Conservation (phyloP, 306 rosid species). For the Corylus heterophylla region DNA sequence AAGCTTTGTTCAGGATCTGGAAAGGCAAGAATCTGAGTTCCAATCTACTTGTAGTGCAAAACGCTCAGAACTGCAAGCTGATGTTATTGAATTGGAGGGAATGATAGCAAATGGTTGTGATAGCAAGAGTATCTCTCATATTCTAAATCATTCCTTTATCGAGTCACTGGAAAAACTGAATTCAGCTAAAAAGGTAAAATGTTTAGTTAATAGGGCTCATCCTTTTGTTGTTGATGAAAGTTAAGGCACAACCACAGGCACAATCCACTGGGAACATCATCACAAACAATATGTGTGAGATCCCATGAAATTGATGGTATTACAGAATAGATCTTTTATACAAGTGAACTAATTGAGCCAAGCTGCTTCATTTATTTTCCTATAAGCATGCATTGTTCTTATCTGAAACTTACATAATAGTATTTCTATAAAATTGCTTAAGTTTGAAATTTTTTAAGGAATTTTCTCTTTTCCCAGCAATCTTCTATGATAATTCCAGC, state of each 20-base stretch:
- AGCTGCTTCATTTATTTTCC: constrained; percentile 1
- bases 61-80: constrained; percentile 49
- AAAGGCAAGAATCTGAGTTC: constrained; percentile 55
- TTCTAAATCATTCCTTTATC: constrained; percentile 37
- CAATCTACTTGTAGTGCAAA: constrained; percentile 34
- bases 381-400: background rate
- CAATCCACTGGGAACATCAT: background rate
- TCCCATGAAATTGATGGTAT: background rate
- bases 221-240: constrained; percentile 9
- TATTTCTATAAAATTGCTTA: background rate
- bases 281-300: background rate
- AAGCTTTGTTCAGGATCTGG: constrained; percentile 55
- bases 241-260: background rate
- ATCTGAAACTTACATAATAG: background rate
- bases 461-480: background rate
- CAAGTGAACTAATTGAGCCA: background rate
- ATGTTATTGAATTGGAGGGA: constrained; percentile 56
- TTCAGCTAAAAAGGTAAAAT: constrained; percentile 65
- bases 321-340: background rate
- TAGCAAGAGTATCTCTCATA: constrained; percentile 41
- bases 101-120: constrained; percentile 44
- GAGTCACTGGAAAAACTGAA: constrained; percentile 53
- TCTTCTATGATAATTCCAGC: too few relatives aligned
- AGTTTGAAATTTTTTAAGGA: background rate
- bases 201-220: constrained; percentile 7